Evolutionary conservation across 1,284 basidiomycete genomes (phyloP), one percentile per base, ranked within the genome.

Genomic region (Exobasidium cylindrosporum): DNA sequence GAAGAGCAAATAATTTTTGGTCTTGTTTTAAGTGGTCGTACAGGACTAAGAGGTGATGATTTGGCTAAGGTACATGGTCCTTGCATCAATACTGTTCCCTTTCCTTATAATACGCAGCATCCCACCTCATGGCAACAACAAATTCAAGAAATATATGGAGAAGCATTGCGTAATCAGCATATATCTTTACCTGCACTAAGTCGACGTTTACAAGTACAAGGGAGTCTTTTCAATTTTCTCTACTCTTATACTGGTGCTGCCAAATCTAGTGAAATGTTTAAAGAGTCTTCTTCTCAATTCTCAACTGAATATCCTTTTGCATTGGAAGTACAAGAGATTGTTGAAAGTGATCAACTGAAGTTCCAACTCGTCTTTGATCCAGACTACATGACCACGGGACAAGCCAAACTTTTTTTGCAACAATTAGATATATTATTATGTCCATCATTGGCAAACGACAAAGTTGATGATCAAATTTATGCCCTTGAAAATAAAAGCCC

Each of bases 21-120:
- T 11, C 64, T 78, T 4, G 76, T 78, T 1, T 63, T 77, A 5
- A 66, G 67, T 10, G 76, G 76, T 4, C 67, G 74, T 30, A 66
- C 59, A n/a, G 46, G 71, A 32, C n/a, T n/a, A n/a, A n/a, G n/a
- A n/a, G 54, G 62, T 1, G 58, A 67, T 2, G 65, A 66, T 4
- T 61, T 70, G 45, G 70, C 67, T 17, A 28, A 58, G 2, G 62
- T 75, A 7, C 76, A 77, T 40, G 76, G 76, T 17, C 76, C 76
- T 21, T 73, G 71, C 47, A 64, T 75, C 14, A 74, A 73, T 1
- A 74, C 74, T 10, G 70, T 76, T 23, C 76, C 76, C 1, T 68
- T 78, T 50, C 65, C 70, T 4, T 50, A 50, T 28, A 23, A 28
- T 4, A 52, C 65, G 57, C 29, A 35, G 11, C 60, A 64, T 1